Conservation (phyloP, 192 early-diverging fungal species). For the Anaeromyces robustus region DNA sequence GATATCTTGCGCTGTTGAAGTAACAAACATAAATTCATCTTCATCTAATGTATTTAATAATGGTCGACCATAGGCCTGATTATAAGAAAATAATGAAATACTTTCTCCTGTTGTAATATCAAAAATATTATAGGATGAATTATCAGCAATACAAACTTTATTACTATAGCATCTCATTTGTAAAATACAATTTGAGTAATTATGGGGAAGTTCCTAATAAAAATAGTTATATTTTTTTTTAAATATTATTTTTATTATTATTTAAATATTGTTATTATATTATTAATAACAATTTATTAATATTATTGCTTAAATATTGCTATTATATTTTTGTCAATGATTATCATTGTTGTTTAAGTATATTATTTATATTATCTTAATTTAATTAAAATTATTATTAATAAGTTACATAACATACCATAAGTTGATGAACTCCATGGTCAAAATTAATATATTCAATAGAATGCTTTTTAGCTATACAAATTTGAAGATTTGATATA, state of each 20-base stretch:
- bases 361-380: no score
- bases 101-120: not conserved
- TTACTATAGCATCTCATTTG: not conserved
- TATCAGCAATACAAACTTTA: not conserved
- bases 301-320: no score
- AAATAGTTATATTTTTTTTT: no score
- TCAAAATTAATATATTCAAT: not conserved
- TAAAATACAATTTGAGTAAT: not conserved
- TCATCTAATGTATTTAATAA: not conserved
- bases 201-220: not conserved
- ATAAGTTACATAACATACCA: not conserved
- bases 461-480: not conserved
- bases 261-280: no score
- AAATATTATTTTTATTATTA: no score
- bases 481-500: not conserved
- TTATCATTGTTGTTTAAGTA: no score
- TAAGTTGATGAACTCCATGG: not conserved
- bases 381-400: no score
- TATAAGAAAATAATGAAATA: not conserved
- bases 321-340: no score
- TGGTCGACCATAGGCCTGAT: not conserved
- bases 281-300: no score
- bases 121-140: not conserved
- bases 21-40: not conserved
- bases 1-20: not conserved